These are phyloP conservation scores for Claviceps digitariae DNA, from an alignment of 2,329 filamentous ascomycete species.

Conservation along the genomic window DNA sequence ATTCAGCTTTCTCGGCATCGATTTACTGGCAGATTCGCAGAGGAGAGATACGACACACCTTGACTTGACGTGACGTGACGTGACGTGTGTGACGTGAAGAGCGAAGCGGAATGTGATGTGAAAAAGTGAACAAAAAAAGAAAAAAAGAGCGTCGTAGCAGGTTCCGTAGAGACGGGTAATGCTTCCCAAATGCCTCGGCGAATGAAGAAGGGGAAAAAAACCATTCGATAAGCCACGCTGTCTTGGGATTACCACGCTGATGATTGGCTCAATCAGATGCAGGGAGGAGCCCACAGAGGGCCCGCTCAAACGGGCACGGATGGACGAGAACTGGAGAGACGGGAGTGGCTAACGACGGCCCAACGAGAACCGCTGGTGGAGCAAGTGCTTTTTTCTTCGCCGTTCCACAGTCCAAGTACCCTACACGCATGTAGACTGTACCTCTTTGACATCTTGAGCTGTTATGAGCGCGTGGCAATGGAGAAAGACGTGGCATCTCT, in stretches of 20 bases:
- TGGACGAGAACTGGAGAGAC: constrained; percentile 8
- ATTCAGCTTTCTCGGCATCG: neutral
- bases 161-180: too few relatives aligned
- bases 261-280: neutral
- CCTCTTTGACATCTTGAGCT: too few relatives aligned
- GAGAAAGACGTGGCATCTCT: too few relatives aligned
- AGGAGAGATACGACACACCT: neutral
- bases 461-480: too few relatives aligned
- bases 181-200: neutral
- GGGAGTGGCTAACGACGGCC: constrained; percentile 3
- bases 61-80: neutral
- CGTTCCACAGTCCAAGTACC: too few relatives aligned
- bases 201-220: constrained; percentile 4
- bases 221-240: neutral
- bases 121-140: neutral
- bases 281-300: neutral
- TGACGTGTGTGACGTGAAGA: neutral
- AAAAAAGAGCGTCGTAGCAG: too few relatives aligned
- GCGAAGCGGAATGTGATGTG: neutral
- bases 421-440: too few relatives aligned
- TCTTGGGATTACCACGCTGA: neutral
- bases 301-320: constrained; percentile 2
- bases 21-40: neutral
- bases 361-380: neutral
- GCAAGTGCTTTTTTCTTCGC: neutral